Evolutionary conservation across 78 protist species (phyloP).

Genomic region (Emiliania huxleyi): DNA sequence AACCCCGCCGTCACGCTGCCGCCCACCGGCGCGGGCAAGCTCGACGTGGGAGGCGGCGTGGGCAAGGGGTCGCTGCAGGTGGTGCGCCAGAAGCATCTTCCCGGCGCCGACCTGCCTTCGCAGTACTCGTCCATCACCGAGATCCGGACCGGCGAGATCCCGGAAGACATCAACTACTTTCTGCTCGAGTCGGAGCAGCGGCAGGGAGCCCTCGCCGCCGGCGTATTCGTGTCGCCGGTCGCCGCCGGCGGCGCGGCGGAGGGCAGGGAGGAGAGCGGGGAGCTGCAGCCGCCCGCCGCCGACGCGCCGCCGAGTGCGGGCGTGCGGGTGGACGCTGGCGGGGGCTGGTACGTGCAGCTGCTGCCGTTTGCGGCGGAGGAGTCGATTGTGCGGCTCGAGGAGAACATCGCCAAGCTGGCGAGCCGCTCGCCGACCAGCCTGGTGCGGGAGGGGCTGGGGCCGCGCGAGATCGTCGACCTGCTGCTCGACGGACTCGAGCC

Average conservation of each 20-base stretch:
- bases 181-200: slow-evolving; percentile 1
- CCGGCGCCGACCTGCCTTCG: not conserved
- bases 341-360: slow-evolving; percentile 17
- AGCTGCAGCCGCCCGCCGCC: not conserved
- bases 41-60: slow-evolving; percentile 1
- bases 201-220: slow-evolving; percentile 27
- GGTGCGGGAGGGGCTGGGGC: not conserved
- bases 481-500: not conserved
- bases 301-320: not conserved
- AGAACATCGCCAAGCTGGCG: not conserved
- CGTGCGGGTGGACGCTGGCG: not conserved
- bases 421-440: not conserved
- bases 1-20: not conserved
- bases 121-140: not conserved
- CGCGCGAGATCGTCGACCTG: not conserved
- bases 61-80: not conserved
- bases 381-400: not conserved
- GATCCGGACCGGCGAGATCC: not conserved
- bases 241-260: not conserved
- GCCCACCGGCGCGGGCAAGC: not conserved
- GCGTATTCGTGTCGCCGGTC: not conserved
- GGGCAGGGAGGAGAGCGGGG: not conserved
- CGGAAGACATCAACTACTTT: slow-evolving; percentile 6
- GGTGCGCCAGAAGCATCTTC: not conserved
- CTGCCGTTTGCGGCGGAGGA: slow-evolving; percentile 8